These are phyloP conservation scores for Penicillium flavigenum DNA, from an alignment of 495 filamentous ascomycete genomes.

Conservation along the genomic window DNA sequence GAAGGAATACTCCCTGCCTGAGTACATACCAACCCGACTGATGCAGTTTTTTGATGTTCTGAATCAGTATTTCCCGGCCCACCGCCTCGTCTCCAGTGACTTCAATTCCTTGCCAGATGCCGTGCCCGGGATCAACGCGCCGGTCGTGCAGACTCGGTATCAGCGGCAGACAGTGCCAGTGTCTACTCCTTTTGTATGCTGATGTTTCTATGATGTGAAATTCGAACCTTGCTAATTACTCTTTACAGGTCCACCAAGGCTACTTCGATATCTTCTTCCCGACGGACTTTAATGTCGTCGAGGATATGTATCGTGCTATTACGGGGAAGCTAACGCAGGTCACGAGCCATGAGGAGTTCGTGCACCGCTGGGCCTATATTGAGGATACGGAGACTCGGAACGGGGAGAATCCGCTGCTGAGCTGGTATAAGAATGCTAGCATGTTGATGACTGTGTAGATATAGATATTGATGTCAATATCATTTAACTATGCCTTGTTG, in stretches of 20 bases:
- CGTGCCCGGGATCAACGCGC: slow-evolving; percentile 78
- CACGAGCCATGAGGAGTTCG: slow-evolving; percentile 84
- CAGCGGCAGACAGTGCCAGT: slow-evolving; percentile 83
- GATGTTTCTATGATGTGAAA: background rate
- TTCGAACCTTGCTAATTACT: slow-evolving; percentile 13
- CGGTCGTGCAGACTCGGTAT: slow-evolving; percentile 94
- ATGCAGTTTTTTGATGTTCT: slow-evolving; percentile 97
- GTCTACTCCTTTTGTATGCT: slow-evolving; percentile 79
- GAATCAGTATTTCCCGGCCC: slow-evolving; percentile 78
- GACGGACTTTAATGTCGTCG: slow-evolving; percentile 84
- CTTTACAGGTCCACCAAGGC: slow-evolving; percentile 81
- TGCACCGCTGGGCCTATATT: slow-evolving; percentile 81
- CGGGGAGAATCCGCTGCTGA: slow-evolving; percentile 90
- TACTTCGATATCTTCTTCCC: slow-evolving; percentile 99
- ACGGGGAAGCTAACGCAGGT: slow-evolving; percentile 88
- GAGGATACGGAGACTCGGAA: slow-evolving; percentile 84
- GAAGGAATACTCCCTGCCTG: slow-evolving; percentile 72
- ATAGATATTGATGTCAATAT: background rate
- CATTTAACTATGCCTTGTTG: background rate
- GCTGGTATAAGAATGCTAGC: slow-evolving; percentile 92
- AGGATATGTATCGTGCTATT: slow-evolving; percentile 85
- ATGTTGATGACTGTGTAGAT: slow-evolving; percentile 77
- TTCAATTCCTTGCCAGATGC: slow-evolving; percentile 84
- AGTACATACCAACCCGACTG: slow-evolving; percentile 90
- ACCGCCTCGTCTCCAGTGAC: slow-evolving; percentile 85